phyloP scores from a whole-genome alignment of 2,329 filamentous ascomycete genomes.

The Aaosphaeria arxii region DNA sequence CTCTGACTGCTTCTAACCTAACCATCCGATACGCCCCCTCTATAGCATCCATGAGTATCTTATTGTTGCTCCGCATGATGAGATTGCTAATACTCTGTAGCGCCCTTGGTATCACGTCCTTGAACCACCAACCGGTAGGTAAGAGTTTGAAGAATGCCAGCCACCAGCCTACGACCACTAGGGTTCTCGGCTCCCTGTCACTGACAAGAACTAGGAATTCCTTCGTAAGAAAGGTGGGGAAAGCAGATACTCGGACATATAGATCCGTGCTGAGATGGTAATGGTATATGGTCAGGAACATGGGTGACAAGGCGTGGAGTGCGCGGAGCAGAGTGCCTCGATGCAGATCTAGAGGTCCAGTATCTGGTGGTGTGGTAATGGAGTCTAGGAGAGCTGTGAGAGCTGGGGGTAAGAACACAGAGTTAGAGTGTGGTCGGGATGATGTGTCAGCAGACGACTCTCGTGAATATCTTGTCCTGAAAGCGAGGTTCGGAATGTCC shows the following conservation, averaged over 20 bases:
- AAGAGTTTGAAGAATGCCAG: constrained; percentile 21
- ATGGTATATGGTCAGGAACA: constrained; percentile 32
- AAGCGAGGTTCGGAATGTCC: constrained; percentile 8
- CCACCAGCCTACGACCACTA: constrained; percentile 28
- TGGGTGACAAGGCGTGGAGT: constrained; percentile 28
- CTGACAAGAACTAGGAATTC: constrained; percentile 24
- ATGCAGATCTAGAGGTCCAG: constrained; percentile 17
- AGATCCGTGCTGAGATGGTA: constrained; percentile 26
- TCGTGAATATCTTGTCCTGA: background rate
- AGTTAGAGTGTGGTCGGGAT: no score
- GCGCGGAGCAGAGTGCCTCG: constrained; percentile 17
- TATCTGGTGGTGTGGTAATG: constrained; percentile 9
- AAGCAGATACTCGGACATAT: constrained; percentile 24
- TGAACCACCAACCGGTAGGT: constrained; percentile 25
- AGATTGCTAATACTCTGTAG: constrained; percentile 18
- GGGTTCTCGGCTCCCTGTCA: constrained; percentile 18
- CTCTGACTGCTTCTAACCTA: constrained; percentile 6
- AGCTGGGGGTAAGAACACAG: constrained; percentile 26
- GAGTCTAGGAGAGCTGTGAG: constrained; percentile 20
- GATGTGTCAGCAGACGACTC: no score
- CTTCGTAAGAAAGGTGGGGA: constrained; percentile 27
- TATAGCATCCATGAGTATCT: constrained; percentile 12
- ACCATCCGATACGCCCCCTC: constrained; percentile 18
- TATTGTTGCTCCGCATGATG: constrained; percentile 10
- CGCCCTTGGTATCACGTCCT: constrained; percentile 9